These are phyloP conservation scores for Penicillium verrucosum DNA, from an alignment of 2,329 filamentous ascomycete species.

Conservation along the genomic window DNA sequence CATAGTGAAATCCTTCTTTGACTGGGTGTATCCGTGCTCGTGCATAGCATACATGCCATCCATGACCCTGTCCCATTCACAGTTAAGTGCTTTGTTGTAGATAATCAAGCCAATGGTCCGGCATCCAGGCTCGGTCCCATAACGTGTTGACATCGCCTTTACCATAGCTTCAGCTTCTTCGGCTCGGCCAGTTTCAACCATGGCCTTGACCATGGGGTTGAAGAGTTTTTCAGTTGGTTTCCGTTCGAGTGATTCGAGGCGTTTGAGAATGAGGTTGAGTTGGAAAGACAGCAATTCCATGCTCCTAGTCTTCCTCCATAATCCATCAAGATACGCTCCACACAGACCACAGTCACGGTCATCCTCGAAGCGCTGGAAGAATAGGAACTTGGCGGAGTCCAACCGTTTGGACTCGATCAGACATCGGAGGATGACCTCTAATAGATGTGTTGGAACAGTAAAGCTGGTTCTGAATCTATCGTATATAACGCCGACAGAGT, in stretches of 20 bases:
- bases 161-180: slow-evolving; percentile 37
- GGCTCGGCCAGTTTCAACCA: slow-evolving; percentile 36
- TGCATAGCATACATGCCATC: slow-evolving; percentile 40
- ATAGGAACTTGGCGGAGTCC: slow-evolving; percentile 36
- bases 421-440: slow-evolving; percentile 37
- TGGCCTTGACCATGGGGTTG: slow-evolving; percentile 41
- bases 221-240: slow-evolving; percentile 39
- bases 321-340: slow-evolving; percentile 35
- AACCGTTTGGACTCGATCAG: slow-evolving; percentile 40
- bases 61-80: slow-evolving; percentile 42
- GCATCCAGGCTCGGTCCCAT: slow-evolving; percentile 30
- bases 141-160: slow-evolving; percentile 33
- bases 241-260: slow-evolving; percentile 30
- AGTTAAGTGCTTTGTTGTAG: slow-evolving; percentile 35
- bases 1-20: slow-evolving; percentile 29
- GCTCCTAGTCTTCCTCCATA: slow-evolving; percentile 42
- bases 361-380: slow-evolving; percentile 32
- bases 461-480: slow-evolving; percentile 29
- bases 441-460: slow-evolving; percentile 28
- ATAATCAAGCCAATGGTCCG: slow-evolving; percentile 39
- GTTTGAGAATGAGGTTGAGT: slow-evolving; percentile 30
- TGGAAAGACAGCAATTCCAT: slow-evolving; percentile 36
- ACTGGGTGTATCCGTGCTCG: slow-evolving; percentile 29
- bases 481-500: slow-evolving; percentile 36
- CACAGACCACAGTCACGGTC: slow-evolving; percentile 36